Evolutionary conservation across 257 asterid species (phyloP).

Genomic region (Scutellaria minor): DNA sequence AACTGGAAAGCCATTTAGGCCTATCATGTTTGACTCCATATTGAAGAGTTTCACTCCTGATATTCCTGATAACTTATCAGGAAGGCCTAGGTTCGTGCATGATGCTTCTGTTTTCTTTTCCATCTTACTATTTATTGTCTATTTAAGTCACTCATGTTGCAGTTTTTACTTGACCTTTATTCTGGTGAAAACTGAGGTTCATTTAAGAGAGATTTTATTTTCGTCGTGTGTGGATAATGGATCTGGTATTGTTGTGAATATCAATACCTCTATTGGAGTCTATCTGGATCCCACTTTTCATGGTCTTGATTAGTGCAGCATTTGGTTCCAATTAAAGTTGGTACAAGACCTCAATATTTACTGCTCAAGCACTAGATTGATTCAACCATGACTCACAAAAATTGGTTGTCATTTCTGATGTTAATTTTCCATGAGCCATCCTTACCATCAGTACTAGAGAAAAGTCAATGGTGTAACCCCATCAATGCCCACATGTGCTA

Average conservation of each 20-base stretch:
- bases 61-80: conserved; percentile 64
- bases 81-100: conserved; percentile 72
- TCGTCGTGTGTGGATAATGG: background rate
- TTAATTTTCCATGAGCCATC: background rate
- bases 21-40: conserved; percentile 75
- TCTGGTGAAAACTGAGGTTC: conserved; percentile 2
- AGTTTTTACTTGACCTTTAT: conserved; percentile 15
- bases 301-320: background rate
- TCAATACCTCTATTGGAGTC: background rate
- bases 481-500: conserved; percentile 17
- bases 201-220: background rate
- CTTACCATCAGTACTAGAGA: conserved; percentile 7
- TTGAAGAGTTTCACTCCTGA: conserved; percentile 78
- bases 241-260: background rate
- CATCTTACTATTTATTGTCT: conserved; percentile 18
- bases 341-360: background rate
- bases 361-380: background rate
- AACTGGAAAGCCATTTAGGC: conserved; percentile 71
- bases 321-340: conserved; percentile 4
- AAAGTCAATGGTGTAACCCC: conserved; percentile 15
- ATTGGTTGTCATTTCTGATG: background rate
- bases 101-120: conserved; percentile 24
- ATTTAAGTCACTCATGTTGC: conserved; percentile 19
- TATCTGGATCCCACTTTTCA: conserved; percentile 14
- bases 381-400: background rate